A percentile compares a stretch with the other conserved stretches of the same genome.
Evolutionary conservation across 768 basidiomycete genomes (phyloP).

Genomic region (Trametes meyenii): DNA sequence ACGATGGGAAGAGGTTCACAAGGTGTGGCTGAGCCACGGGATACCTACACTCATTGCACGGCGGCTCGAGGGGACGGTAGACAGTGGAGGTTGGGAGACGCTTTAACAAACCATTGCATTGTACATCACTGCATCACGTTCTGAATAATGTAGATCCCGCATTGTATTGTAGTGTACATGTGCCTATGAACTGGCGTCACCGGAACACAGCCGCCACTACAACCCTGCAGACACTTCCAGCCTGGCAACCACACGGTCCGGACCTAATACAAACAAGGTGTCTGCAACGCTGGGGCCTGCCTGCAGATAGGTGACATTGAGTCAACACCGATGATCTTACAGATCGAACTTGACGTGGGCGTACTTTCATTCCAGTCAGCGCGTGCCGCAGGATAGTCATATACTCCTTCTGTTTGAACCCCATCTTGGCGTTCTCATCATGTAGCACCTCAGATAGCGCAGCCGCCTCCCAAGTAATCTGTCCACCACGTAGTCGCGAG

Average conservation of each 20-base stretch:
- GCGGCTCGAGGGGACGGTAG: conserved; percentile 83
- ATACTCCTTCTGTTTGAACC: conserved; percentile 52
- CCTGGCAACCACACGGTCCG: conserved; percentile 32
- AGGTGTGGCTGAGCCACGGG: conserved; percentile 87
- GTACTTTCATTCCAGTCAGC: conserved; percentile 81
- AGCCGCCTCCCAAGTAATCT: conserved; percentile 42
- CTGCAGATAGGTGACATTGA: conserved; percentile 16
- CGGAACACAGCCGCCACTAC: too few species aligned
- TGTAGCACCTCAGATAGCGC: conserved; percentile 46
- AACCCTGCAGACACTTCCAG: conserved; percentile 3
- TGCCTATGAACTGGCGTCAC: background rate
- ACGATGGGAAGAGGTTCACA: conserved; percentile 90
- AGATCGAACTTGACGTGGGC: background rate
- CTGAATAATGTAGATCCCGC: background rate
- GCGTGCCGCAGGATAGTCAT: conserved; percentile 79
- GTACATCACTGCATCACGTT: conserved; percentile 1
- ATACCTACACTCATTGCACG: conserved; percentile 90
- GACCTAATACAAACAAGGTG: conserved; percentile 34
- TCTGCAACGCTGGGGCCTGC: conserved; percentile 37
- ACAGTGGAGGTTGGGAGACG: conserved; percentile 94
- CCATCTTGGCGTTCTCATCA: conserved; percentile 43
- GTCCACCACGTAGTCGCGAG: conserved; percentile 31
- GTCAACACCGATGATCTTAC: background rate
- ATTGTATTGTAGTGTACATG: conserved; percentile 8
- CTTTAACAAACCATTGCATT: conserved; percentile 43